Percentiles rank a stretch among this genome's conserved stretches.
These are phyloP conservation scores for Nepenthes mirabilis DNA, from an alignment of 148 eudicot genomes.

Conservation along the genomic window DNA sequence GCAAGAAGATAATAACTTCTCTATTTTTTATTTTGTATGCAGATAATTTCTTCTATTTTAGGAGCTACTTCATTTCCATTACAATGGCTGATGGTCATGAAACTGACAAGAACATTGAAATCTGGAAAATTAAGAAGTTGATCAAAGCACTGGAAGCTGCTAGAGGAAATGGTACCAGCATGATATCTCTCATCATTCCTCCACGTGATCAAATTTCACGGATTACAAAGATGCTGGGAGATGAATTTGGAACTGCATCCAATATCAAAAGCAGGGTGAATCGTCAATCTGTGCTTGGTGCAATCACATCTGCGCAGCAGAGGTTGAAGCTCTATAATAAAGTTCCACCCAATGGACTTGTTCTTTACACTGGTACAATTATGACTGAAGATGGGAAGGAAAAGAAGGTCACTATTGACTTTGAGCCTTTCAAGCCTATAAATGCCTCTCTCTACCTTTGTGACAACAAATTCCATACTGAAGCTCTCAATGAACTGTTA, in stretches of 20 bases:
- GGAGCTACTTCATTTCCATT: not conserved
- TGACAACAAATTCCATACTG: constrained; percentile 19
- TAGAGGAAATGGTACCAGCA: constrained; percentile 14
- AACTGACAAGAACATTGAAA: constrained; percentile 16
- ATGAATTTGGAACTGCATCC: constrained; percentile 15
- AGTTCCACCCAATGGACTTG: constrained; percentile 14
- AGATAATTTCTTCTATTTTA: too few relatives aligned
- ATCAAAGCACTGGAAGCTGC: constrained; percentile 14
- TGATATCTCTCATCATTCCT: constrained; percentile 14
- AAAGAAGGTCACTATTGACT: constrained; percentile 13
- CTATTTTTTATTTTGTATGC: too few relatives aligned
- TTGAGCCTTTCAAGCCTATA: constrained; percentile 14
- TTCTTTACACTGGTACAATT: constrained; percentile 14
- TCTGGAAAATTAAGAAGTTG: constrained; percentile 14
- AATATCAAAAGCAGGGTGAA: constrained; percentile 16
- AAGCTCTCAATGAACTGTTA: constrained; percentile 14
- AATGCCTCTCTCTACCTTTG: constrained; percentile 13
- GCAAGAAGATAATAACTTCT: too few relatives aligned
- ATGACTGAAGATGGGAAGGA: constrained; percentile 14
- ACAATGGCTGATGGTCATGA: constrained; percentile 11
- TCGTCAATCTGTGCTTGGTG: constrained; percentile 15
- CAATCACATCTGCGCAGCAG: constrained; percentile 14
- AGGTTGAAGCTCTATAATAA: constrained; percentile 12
- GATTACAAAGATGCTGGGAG: constrained; percentile 14
- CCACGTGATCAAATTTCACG: constrained; percentile 16